Percentiles rank a stretch among this genome's conserved stretches.
Evolutionary conservation across 2,329 filamentous ascomycete genomes (phyloP).

Genomic region (Cladosporium austrohemisphaericum): DNA sequence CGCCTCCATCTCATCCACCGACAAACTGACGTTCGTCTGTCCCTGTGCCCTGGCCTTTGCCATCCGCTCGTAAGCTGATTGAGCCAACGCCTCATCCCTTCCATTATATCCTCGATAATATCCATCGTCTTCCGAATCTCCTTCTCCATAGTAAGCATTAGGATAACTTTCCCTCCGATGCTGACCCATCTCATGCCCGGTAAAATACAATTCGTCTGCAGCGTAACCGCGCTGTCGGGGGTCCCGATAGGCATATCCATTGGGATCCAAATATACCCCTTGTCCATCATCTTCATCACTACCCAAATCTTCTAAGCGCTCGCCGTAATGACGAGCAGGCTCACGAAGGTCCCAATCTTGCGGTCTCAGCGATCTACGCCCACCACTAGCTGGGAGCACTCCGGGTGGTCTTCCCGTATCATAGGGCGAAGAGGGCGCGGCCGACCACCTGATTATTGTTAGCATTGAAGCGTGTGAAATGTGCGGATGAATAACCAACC

Average conservation of each 20-base stretch:
- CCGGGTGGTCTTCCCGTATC: conserved; percentile 99
- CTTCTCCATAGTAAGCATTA: conserved; percentile 28
- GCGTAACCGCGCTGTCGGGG: conserved; percentile 31
- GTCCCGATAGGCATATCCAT: conserved; percentile 31
- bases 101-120: conserved; percentile 51
- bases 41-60: conserved; percentile 72
- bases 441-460: conserved; percentile 66
- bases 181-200: conserved; percentile 45
- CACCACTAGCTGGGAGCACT: conserved; percentile 55
- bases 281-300: conserved; percentile 46
- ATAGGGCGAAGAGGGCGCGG: conserved; percentile 85
- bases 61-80: conserved; percentile 76
- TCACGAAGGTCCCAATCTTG: conserved; percentile 46
- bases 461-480: background rate
- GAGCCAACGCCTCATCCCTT: conserved; percentile 70
- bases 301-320: conserved; percentile 65
- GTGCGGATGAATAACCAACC: too few species aligned
- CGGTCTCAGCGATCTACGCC: conserved; percentile 40
- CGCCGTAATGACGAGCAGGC: conserved; percentile 23
- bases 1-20: conserved; percentile 73
- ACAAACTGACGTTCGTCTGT: conserved; percentile 74
- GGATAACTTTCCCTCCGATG: conserved; percentile 46
- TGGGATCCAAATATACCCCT: conserved; percentile 42
- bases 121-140: conserved; percentile 49
- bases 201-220: conserved; percentile 48